Evolutionary conservation across 2,329 filamentous ascomycete species (phyloP), one percentile per base, ranked within the genome.

Genomic region (Diaporthe aspalathi): DNA sequence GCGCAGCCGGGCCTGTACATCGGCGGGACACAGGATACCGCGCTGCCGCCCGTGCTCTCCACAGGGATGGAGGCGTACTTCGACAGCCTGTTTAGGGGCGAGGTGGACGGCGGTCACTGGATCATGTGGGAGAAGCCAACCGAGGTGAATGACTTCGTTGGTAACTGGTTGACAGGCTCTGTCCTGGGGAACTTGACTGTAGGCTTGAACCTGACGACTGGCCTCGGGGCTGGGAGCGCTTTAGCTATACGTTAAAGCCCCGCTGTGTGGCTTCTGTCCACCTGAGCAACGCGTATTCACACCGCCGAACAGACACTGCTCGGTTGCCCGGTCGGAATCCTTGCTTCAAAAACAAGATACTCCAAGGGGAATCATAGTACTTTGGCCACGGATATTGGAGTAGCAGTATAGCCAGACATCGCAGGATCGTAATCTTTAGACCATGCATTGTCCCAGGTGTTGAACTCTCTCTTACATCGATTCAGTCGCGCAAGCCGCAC

Each of bases 51-150:
- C 0, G 83, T 86, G 47, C 88, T 98, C 88, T 88, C 91, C 1
- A 82, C 81, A 24, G 88, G 88, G 0, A 97, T 97, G 94, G 90
- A 90, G 27, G 84, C 85, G 74, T 83, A 84, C 73, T 89, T 95
- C 72, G 87, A 88, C 3, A 86, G 90, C 57, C 80, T 96, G 77
- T 92, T 89, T 6, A 85, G 87, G 72, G 86, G 83, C 17, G 89
- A 93, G 79, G 91, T 97, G 7, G 67, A 91, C 50, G 87, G 92
- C 0, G 84, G 86, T 24, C 95, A 98, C 81, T 98, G 95, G 95
- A 93, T 91, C 56, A 82, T 97, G 79, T 91, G 89, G 84, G 89
- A 97, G 84, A 89, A 88, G 74, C 87, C 92, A 0, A 88, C 86
- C n/a, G 89, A 92, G 76, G 89, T 94, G 3, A 98, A 98, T 80